A percentile compares a stretch with the other conserved stretches of the same genome.
Conservation (phyloP, 2,329 filamentous ascomycete genomes). For the Aspergillus flavus region DNA sequence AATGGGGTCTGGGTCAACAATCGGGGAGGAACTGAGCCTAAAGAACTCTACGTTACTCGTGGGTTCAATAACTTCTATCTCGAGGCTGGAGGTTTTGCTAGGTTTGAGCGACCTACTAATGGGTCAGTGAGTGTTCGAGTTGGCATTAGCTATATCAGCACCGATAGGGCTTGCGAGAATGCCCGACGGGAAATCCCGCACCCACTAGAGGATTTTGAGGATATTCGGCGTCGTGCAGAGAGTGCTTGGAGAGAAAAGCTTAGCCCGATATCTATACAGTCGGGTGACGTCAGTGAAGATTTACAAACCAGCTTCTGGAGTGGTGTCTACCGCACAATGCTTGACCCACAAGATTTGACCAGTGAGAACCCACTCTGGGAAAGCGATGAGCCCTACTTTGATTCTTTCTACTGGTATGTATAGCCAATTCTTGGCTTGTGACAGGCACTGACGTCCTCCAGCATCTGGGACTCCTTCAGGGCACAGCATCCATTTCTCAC, state of each 20-base stretch:
- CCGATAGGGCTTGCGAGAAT: slow-evolving; percentile 65
- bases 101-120: slow-evolving; percentile 55
- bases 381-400: slow-evolving; percentile 68
- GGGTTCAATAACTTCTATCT: slow-evolving; percentile 61
- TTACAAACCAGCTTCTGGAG: slow-evolving; percentile 64
- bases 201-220: slow-evolving; percentile 50
- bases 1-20: slow-evolving; percentile 66
- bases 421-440: not conserved
- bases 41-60: slow-evolving; percentile 57
- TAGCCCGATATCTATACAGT: slow-evolving; percentile 26
- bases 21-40: slow-evolving; percentile 57
- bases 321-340: slow-evolving; percentile 69
- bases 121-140: slow-evolving; percentile 63
- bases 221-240: slow-evolving; percentile 12
- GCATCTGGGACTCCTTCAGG: slow-evolving; percentile 70
- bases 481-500: slow-evolving; percentile 70
- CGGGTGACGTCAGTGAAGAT: slow-evolving; percentile 26
- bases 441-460: slow-evolving; percentile 7
- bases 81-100: slow-evolving; percentile 65
- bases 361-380: slow-evolving; percentile 70
- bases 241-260: slow-evolving; percentile 49
- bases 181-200: slow-evolving; percentile 66
- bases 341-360: slow-evolving; percentile 72
- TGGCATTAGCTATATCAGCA: slow-evolving; percentile 69
- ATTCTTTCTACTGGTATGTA: slow-evolving; percentile 70